Base-by-base conservation (phyloP, 2,329 filamentous ascomycete genomes). In the Pseudopithomyces chartarum region DNA sequence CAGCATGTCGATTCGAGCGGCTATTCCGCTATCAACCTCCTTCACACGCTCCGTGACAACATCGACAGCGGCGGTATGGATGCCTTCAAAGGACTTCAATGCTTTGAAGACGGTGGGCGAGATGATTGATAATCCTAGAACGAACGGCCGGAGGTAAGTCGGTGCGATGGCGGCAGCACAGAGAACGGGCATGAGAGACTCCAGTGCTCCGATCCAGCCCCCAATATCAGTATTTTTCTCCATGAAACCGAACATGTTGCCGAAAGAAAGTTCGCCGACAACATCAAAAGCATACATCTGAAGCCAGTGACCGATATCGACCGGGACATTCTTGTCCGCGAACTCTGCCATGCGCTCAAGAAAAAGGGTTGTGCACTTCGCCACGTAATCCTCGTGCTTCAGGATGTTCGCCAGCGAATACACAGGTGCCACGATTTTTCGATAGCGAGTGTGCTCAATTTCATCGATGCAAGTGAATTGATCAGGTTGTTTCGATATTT, bases 401-500 rank as follows among this genome's bases (percentile, higher is more conserved):
- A 79, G 70, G 12, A 81, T 56, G 0, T 71, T 79, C 19, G 67
- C 76, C 66, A 81, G 71, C 1, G 76, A 73, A 57, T 81, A 81
- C n/a, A 60, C 60, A 10, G 63, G 60, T 20, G 58, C 54, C 8
- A 68, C 57, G 6, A 66, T 60, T 11, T 39, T 60, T 5, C 64
- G 60, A 34, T 63, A 62, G 13, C 49, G 55, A 2, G 51, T 49
- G 40, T 68, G 62, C 23, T 64, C 62, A 20, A 54, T 43, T 29
- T 68, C 65, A 34, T 68, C 61, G 6, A 53, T 58, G 19, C 60
- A 60, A 1, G 62, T 64, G 19, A 70, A 67, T 6, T 55, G 48
- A 55, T 69, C 61, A 20, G 63, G 54, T 33, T 66, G 63, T 42
- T 60, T 61, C 44, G 54, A 60, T n/a, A 67, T 60, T n/a, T 52